Conservation (phyloP, 257 asterid species). For the Scutellaria baicalensis region DNA sequence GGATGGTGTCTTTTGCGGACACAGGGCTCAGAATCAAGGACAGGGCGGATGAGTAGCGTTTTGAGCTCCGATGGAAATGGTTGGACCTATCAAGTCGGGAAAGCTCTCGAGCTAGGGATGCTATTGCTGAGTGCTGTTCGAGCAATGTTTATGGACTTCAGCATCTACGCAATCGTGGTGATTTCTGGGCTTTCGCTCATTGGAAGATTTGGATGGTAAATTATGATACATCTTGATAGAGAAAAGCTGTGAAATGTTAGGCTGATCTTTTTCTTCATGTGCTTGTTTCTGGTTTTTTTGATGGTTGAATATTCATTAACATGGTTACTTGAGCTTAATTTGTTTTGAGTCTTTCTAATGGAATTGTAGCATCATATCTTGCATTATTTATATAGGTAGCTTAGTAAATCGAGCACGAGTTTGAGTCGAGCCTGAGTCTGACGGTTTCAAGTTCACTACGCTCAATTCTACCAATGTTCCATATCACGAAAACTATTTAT, state of each 20-base stretch:
- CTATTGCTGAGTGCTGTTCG: conserved; percentile 39
- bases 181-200: conserved; percentile 27
- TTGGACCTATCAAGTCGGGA: conserved; percentile 49
- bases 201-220: conserved; percentile 8
- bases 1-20: conserved; percentile 31
- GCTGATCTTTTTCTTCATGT: background rate
- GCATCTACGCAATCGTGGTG: conserved; percentile 57
- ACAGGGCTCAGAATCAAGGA: conserved; percentile 13
- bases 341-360: background rate
- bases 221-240: background rate
- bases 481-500: too few relatives aligned
- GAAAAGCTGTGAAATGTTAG: background rate
- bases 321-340: background rate
- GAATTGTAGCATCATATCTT: too few relatives aligned
- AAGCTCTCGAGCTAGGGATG: conserved; percentile 48
- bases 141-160: conserved; percentile 66
- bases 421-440: too few relatives aligned
- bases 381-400: too few relatives aligned
- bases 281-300: background rate
- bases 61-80: conserved; percentile 19
- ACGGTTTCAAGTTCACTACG: too few relatives aligned
- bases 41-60: conserved; percentile 15
- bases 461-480: too few relatives aligned
- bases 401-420: too few relatives aligned
- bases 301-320: background rate